Evolutionary conservation across 805 yeast species (phyloP).

Genomic region (Yarrowia sp.): DNA sequence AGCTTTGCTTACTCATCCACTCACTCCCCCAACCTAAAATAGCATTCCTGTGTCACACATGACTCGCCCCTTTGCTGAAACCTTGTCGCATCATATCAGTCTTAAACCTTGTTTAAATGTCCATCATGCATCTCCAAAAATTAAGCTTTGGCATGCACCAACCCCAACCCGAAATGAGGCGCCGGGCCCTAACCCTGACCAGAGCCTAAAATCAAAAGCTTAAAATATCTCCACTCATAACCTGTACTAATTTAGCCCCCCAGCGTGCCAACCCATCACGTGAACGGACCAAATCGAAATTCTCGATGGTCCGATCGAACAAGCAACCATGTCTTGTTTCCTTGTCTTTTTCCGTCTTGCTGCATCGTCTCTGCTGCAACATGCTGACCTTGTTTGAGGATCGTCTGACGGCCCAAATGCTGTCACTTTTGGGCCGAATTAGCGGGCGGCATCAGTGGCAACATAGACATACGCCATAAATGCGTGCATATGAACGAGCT

Average conservation of each 20-base stretch:
- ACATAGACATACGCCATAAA: neutral
- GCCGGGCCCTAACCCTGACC: neutral
- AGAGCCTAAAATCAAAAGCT: neutral
- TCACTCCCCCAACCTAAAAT: neutral
- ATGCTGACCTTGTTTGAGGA: neutral
- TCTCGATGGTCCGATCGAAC: no score
- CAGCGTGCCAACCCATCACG: no score
- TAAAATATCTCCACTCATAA: neutral
- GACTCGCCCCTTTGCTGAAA: constrained; percentile 10
- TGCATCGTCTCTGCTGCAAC: neutral
- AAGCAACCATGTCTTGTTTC: no score
- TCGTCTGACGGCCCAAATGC: neutral
- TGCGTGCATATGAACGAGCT: neutral
- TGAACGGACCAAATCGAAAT: no score
- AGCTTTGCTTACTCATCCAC: neutral
- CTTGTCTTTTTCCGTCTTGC: neutral
- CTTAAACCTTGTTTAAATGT: neutral
- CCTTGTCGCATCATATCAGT: neutral
- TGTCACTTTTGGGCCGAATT: neutral
- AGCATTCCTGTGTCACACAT: neutral
- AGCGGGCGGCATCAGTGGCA: neutral
- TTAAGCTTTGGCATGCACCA: neutral
- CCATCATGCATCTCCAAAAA: constrained; percentile 1
- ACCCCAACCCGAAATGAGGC: neutral
- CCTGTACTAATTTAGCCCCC: neutral